These are phyloP conservation scores for Globisporangium cylindrosporum DNA, from an alignment of 352 stramenopile species.

Conservation along the genomic window DNA sequence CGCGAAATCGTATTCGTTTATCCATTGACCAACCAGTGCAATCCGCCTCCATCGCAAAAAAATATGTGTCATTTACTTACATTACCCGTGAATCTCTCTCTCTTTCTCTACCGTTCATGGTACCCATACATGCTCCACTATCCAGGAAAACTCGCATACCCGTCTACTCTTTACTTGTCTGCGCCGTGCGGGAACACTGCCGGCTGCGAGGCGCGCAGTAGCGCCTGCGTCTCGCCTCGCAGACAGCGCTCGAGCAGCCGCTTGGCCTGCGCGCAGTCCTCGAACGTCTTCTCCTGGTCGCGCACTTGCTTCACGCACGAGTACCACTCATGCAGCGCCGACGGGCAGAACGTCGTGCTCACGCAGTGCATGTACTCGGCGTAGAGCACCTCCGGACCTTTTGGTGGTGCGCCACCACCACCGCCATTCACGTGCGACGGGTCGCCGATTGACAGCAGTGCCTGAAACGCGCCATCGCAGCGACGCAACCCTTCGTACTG, in stretches of 20 bases:
- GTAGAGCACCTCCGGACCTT: constrained; percentile 50
- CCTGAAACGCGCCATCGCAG: constrained; percentile 53
- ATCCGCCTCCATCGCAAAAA: neutral
- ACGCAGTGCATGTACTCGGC: constrained; percentile 63
- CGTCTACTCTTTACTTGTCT: neutral
- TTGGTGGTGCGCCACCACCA: constrained; percentile 12
- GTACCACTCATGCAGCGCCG: constrained; percentile 49
- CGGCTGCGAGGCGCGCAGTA: constrained; percentile 62
- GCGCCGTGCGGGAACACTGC: constrained; percentile 45
- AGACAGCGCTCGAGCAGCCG: constrained; percentile 75
- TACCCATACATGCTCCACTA: too few relatives aligned
- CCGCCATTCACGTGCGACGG: constrained; percentile 14
- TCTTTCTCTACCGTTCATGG: too few relatives aligned
- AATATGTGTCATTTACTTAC: constrained; percentile 1
- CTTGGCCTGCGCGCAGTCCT: constrained; percentile 50
- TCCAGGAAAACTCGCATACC: neutral
- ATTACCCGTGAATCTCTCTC: neutral
- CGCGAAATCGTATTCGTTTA: constrained; percentile 9
- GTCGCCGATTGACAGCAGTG: constrained; percentile 33
- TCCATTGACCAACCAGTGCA: neutral
- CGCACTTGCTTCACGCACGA: constrained; percentile 46
- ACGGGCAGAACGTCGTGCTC: constrained; percentile 45
- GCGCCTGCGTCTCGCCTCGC: constrained; percentile 51
- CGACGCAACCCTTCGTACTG: constrained; percentile 50
- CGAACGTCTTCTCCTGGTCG: constrained; percentile 32